A percentile compares a stretch with the other conserved stretches of the same genome.
phyloP scores from a whole-genome alignment of 495 filamentous ascomycete genomes.

The Podospora fimiseda region DNA sequence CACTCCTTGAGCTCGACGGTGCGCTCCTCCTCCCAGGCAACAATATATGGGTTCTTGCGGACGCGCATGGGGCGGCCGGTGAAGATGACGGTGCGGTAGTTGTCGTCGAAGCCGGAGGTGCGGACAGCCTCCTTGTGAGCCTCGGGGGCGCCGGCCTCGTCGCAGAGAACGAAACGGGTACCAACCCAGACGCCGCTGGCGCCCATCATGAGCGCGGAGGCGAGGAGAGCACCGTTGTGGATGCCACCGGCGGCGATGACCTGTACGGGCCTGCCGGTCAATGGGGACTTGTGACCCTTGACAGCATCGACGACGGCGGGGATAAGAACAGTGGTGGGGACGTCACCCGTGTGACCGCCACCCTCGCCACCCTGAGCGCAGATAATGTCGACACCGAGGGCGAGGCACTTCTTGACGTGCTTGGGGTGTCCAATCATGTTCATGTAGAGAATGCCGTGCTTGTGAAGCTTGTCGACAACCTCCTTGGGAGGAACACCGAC shows the following conservation, averaged over 20 bases:
- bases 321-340: constrained; percentile 64
- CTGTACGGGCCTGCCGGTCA: constrained; percentile 81
- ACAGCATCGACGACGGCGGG: constrained; percentile 81
- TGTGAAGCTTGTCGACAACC: constrained; percentile 85
- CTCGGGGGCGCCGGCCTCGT: constrained; percentile 89
- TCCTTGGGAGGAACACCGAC: constrained; percentile 87
- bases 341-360: constrained; percentile 74
- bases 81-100: constrained; percentile 94
- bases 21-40: constrained; percentile 94
- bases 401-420: constrained; percentile 90
- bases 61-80: constrained; percentile 93
- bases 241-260: constrained; percentile 92
- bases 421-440: constrained; percentile 99
- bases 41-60: constrained; percentile 84
- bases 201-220: constrained; percentile 86
- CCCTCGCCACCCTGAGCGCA: constrained; percentile 82
- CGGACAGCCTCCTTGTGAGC: constrained; percentile 95
- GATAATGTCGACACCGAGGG: constrained; percentile 82
- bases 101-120: constrained; percentile 89
- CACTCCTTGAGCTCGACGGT: constrained; percentile 83
- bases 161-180: constrained; percentile 86
- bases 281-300: constrained; percentile 73
- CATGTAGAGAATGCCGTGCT: constrained; percentile 88
- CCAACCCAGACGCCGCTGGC: constrained; percentile 93
- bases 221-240: constrained; percentile 85